These are phyloP conservation scores for Puya raimondii DNA, from an alignment of 176 grass and related monocot species.

Conservation along the genomic window DNA sequence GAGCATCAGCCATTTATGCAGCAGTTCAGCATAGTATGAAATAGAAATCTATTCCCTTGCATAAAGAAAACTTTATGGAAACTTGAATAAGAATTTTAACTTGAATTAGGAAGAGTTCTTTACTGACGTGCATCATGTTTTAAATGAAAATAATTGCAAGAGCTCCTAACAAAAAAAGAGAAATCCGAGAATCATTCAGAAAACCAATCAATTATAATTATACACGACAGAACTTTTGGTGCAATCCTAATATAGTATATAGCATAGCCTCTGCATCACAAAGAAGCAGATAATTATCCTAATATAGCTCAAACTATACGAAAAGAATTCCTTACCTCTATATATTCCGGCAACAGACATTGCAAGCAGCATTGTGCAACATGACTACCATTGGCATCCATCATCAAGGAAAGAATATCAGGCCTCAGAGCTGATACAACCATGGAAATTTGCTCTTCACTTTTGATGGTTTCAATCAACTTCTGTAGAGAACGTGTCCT, in stretches of 20 bases:
- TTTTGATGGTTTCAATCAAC: slow-evolving; percentile 61
- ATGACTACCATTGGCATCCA: slow-evolving; percentile 71
- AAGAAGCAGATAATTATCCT: background rate
- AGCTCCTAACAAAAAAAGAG: no score
- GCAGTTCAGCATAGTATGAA: no score
- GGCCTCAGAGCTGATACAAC: slow-evolving; percentile 50
- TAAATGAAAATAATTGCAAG: no score
- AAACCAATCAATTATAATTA: no score
- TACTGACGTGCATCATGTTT: no score
- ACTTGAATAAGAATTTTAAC: no score
- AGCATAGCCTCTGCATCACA: background rate
- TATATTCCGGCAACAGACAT: slow-evolving; percentile 46
- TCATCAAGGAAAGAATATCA: slow-evolving; percentile 50
- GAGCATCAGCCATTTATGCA: no score
- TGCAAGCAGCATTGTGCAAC: slow-evolving; percentile 60
- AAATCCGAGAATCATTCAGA: no score
- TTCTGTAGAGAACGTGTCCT: slow-evolving; percentile 85
- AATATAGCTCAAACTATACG: slow-evolving; percentile 12
- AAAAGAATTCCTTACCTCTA: slow-evolving; percentile 32
- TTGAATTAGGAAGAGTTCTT: no score
- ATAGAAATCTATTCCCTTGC: no score
- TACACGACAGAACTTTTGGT: no score
- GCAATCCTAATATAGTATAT: no score
- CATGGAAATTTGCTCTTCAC: slow-evolving; percentile 34
- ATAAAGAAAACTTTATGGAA: background rate